Conservation (phyloP, 768 basidiomycete genomes). For the Amanita jacksonii region DNA sequence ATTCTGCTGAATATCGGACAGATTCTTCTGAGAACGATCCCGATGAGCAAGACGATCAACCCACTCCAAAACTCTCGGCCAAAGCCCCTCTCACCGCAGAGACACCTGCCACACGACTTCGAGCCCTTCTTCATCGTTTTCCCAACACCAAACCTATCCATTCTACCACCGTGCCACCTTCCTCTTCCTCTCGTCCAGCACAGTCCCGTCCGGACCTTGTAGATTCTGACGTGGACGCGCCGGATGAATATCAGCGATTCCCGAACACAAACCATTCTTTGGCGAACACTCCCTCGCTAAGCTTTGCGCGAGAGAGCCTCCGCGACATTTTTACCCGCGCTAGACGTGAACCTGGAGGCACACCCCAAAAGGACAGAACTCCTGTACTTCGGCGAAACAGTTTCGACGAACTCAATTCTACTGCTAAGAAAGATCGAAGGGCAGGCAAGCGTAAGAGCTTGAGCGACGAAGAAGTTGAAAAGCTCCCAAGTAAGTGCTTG, state of each 20-base stretch:
- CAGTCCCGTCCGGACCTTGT: slow-evolving; percentile 44
- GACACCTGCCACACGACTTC: slow-evolving; percentile 53
- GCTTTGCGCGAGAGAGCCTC: slow-evolving; percentile 46
- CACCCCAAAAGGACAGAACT: slow-evolving; percentile 41
- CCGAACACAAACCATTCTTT: not conserved
- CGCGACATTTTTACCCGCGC: slow-evolving; percentile 61
- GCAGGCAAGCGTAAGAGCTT: slow-evolving; percentile 49
- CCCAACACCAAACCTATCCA: slow-evolving; percentile 25
- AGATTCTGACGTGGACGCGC: slow-evolving; percentile 18
- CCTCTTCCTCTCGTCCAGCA: no score
- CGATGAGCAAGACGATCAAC: slow-evolving; percentile 28
- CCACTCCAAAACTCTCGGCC: slow-evolving; percentile 28
- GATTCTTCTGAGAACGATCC: slow-evolving; percentile 14
- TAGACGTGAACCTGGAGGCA: slow-evolving; percentile 52
- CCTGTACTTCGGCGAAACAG: slow-evolving; percentile 35
- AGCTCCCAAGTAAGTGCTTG: slow-evolving; percentile 17
- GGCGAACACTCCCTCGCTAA: slow-evolving; percentile 13
- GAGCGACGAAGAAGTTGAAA: slow-evolving; percentile 62
- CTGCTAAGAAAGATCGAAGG: slow-evolving; percentile 32
- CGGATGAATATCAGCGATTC: not conserved
- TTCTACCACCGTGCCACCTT: slow-evolving; percentile 18
- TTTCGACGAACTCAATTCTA: slow-evolving; percentile 51
- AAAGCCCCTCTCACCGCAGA: slow-evolving; percentile 21
- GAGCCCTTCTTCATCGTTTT: slow-evolving; percentile 47
- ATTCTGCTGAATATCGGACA: not conserved